phyloP scores from a whole-genome alignment of 768 basidiomycete genomes.

The Lentinula detonsa region DNA sequence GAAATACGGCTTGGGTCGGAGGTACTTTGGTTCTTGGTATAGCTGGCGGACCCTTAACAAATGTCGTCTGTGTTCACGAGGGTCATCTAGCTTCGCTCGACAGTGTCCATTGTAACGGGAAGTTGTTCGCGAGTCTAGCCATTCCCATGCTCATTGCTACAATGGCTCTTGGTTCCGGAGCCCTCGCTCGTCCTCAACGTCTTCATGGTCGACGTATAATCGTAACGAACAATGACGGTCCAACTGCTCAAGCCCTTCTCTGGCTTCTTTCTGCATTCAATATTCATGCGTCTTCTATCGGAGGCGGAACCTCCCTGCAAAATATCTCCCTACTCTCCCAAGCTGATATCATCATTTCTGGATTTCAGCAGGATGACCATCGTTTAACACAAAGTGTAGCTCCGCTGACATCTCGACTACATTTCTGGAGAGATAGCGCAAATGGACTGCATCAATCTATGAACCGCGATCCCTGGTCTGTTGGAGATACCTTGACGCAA shows the following conservation, averaged over 20 bases:
- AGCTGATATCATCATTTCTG: no score
- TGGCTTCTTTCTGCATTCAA: no score
- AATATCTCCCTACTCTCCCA: no score
- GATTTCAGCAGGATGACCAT: no score
- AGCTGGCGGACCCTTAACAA: neutral
- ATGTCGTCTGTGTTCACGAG: neutral
- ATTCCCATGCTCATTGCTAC: neutral
- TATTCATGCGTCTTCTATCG: no score
- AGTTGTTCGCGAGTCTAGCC: neutral
- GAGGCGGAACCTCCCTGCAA: no score
- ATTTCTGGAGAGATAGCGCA: neutral
- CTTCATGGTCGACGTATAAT: neutral
- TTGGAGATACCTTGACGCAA: neutral
- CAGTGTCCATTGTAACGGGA: neutral
- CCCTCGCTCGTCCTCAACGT: neutral
- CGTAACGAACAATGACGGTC: neutral
- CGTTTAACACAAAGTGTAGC: no score
- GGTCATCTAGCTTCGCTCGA: no score
- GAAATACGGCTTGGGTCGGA: neutral
- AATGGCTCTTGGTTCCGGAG: neutral
- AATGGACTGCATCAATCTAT: neutral
- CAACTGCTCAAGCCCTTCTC: neutral
- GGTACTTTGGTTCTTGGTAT: neutral
- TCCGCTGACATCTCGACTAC: no score
- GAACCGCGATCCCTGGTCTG: neutral